Evolutionary conservation across 2,329 filamentous ascomycete genomes (phyloP), one percentile per base, ranked within the genome.

Genomic region (Cladorrhinum sp.): DNA sequence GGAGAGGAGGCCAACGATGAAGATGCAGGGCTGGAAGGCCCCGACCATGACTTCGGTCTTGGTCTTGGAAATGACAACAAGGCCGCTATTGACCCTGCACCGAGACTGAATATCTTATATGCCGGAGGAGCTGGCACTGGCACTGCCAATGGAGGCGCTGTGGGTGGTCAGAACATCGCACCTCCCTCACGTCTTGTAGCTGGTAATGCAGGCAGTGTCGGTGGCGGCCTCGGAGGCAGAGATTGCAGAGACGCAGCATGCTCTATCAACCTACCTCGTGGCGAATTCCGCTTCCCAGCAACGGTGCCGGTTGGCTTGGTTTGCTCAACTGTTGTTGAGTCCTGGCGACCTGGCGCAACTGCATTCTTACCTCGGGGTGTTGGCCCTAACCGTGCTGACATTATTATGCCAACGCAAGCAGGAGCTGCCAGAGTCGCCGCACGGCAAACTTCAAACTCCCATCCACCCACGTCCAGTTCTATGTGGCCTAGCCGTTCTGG

Each of bases 241-340:
- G 52, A n/a, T 18, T 55, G 53, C 36, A 18, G 41, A 18, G n/a
- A 41, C 23, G 22, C 23, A 7, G 53, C 53, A n/a, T 55, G 53
- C 53, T 27, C 36, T 24, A 48, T 55, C 36, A 25, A n/a, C 6
- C 29, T 55, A 9, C 23, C 53, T 22, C 23, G 22, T 23, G 38
- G 48, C 36, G 53, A 55, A 27, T 48, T 5, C 36, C 53, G 53
- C 22, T 27, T 55, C 36, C 36, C 53, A 7, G 36, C 22, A 10
- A 36, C 29, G 20, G 53, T 41, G 10, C 18, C 36, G 3, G 38
- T 16, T 1, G 23, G 24, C 13, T 18, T 38, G 16, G 9, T n/a
- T 20, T 55, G 53, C 53, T 48, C 32, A 22, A 55, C 53, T 24
- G 53, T 55, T 3, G 18, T 32, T 12, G 53, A 55, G 53, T 45